Base-by-base conservation (phyloP, 2,329 filamentous ascomycete genomes). In the Fusarium devonianum region DNA sequence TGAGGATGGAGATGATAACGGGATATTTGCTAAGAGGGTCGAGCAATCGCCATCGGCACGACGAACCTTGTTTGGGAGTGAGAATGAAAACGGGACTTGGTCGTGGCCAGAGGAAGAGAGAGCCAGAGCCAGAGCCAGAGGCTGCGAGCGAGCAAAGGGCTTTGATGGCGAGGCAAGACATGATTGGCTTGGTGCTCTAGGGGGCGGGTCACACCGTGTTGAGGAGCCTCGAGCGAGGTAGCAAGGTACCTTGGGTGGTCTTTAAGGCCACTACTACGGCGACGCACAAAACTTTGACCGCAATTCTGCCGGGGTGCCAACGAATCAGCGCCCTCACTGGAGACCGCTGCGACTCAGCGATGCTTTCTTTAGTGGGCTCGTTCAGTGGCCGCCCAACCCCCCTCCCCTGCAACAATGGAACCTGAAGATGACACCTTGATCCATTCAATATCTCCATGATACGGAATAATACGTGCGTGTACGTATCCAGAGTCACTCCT, bases 11-110 rank as follows among this genome's bases (percentile, higher is more conserved):
- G 23, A 25, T 8, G 23, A 25, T 25, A 25, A n/a, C n/a, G n/a
- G n/a, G n/a, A n/a, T n/a, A n/a, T n/a, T n/a, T n/a, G n/a, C n/a
- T n/a, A n/a, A n/a, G n/a, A n/a, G 23, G 23, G n/a, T 10, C 23
- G 11, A 12, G 23, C 11, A 25, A 25, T 10, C 23, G 23, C 5
- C 23, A 25, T 10, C 23, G 8, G 23, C 23, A 11, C 9, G 9
- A 25, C 23, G 49, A 53, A 60, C 53, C 59, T 63, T 64, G 63
- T 52, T 64, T 63, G 54, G 40, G 53, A 43, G 45, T 45, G 40
- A 36, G 46, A 43, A 49, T 48, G 28, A 34, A 38, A 44, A 25
- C 32, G 23, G 30, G 40, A 52, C 54, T 53, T 48, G n/a, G 58
- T 41, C 46, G 29, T 52, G 46, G 52, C 49, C 40, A 46, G 56